Evolutionary conservation across 1,284 basidiomycete genomes (phyloP).

Genomic region (Phylloporus gajari): DNA sequence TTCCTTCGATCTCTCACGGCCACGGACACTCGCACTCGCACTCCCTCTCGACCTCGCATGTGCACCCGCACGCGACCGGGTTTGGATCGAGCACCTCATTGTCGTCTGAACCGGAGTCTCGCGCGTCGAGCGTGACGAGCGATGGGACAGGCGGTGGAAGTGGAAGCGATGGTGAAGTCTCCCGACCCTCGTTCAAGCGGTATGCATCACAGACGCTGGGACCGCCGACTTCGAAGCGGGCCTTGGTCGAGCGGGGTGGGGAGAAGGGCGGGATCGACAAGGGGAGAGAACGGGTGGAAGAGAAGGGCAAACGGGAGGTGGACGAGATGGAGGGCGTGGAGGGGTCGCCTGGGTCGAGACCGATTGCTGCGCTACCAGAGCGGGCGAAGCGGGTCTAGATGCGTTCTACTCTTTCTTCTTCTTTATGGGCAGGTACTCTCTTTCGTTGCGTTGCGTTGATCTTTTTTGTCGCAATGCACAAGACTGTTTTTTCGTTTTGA

Average conservation of each 20-base stretch:
- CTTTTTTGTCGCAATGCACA: not conserved
- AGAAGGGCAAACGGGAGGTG: not conserved
- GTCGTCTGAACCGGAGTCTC: conserved; percentile 38
- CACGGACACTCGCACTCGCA: not conserved
- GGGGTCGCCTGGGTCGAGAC: conserved; percentile 34
- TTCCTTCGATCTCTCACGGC: conserved; percentile 11
- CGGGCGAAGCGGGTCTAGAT: conserved; percentile 40
- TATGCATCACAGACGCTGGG: conserved; percentile 75
- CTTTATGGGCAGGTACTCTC: conserved; percentile 13
- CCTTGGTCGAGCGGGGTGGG: conserved; percentile 47
- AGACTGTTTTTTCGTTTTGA: not conserved
- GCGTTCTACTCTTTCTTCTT: not conserved
- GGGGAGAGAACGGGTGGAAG: not conserved
- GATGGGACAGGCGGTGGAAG: conserved; percentile 43
- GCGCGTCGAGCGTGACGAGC: conserved; percentile 48
- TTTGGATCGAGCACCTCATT: conserved; percentile 32
- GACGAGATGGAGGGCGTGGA: not conserved
- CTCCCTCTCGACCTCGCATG: not conserved
- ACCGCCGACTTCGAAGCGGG: conserved; percentile 66
- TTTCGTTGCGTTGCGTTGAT: conserved; percentile 5
- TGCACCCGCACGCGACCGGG: not conserved
- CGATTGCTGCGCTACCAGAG: conserved; percentile 45
- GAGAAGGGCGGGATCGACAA: conserved; percentile 15
- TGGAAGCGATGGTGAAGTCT: conserved; percentile 39
- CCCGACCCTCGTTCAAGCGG: conserved; percentile 75